Percentiles rank a stretch among this genome's conserved stretches.
phyloP scores from a whole-genome alignment of 78 protist species.

The Parvularia atlantis region DNA sequence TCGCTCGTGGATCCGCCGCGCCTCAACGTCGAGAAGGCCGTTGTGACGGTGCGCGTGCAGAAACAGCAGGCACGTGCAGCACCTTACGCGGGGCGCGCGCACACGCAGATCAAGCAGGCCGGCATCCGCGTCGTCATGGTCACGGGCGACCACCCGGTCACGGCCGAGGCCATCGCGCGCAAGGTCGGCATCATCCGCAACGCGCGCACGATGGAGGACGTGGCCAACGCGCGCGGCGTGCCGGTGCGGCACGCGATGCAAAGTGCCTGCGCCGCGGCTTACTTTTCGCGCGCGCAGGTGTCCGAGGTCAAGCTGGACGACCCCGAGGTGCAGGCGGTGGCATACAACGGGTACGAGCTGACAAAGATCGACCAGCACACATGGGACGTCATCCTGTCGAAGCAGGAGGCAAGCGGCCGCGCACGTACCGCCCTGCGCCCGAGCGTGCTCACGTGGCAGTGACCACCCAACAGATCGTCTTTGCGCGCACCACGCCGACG shows the following conservation, averaged over 20 bases:
- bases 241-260: slow-evolving; percentile 13
- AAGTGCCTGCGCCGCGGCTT: not conserved
- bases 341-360: slow-evolving; percentile 5
- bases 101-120: slow-evolving; percentile 41
- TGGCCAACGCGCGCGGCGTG: slow-evolving; percentile 31
- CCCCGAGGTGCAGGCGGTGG: not conserved
- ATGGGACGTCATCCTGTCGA: slow-evolving; percentile 5
- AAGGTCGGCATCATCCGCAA: slow-evolving; percentile 37
- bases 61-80: too few relatives aligned
- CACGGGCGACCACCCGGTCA: slow-evolving; percentile 95
- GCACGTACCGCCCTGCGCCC: too few relatives aligned
- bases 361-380: slow-evolving; percentile 11
- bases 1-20: slow-evolving; percentile 96
- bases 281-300: not conserved
- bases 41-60: too few relatives aligned
- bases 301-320: slow-evolving; percentile 20
- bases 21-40: slow-evolving; percentile 58
- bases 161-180: slow-evolving; percentile 90
- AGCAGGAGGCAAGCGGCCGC: too few relatives aligned
- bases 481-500: slow-evolving; percentile 89
- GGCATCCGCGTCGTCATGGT: slow-evolving; percentile 89
- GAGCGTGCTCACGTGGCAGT: too few relatives aligned
- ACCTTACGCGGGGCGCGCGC: slow-evolving; percentile 49
- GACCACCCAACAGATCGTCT: too few relatives aligned
- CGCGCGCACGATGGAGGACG: slow-evolving; percentile 31